These are phyloP conservation scores for Penicillium cinerascens DNA, from an alignment of 495 filamentous ascomycete genomes.

Conservation along the genomic window DNA sequence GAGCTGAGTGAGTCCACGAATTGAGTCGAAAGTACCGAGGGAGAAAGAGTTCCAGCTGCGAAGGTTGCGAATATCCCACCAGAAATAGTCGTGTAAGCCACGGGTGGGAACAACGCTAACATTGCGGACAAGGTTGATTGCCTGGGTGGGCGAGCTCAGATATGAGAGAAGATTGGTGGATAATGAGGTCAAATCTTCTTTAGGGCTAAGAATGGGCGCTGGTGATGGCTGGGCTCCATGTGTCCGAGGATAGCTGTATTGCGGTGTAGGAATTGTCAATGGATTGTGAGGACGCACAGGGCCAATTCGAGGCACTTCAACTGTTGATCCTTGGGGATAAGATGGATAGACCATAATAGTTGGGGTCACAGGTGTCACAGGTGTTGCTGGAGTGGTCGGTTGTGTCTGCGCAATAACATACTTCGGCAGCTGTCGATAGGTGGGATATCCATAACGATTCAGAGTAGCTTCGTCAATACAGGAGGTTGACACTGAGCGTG, in stretches of 20 bases:
- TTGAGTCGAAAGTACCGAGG: slow-evolving; percentile 63
- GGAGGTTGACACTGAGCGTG: slow-evolving; percentile 63
- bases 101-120: slow-evolving; percentile 67
- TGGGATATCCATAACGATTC: slow-evolving; percentile 71
- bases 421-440: slow-evolving; percentile 72
- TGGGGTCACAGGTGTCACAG: slow-evolving; percentile 42
- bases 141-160: slow-evolving; percentile 73
- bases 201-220: slow-evolving; percentile 37
- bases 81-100: slow-evolving; percentile 75
- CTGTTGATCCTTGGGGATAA: slow-evolving; percentile 20
- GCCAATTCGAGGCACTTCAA: slow-evolving; percentile 18
- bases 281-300: slow-evolving; percentile 35
- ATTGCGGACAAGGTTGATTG: slow-evolving; percentile 76
- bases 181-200: slow-evolving; percentile 32
- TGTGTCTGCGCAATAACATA: slow-evolving; percentile 54
- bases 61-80: slow-evolving; percentile 91
- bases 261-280: slow-evolving; percentile 36
- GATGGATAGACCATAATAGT: slow-evolving; percentile 42
- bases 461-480: slow-evolving; percentile 64
- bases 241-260: slow-evolving; percentile 40
- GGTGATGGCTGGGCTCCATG: slow-evolving; percentile 49
- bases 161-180: slow-evolving; percentile 74
- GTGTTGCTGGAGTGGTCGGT: slow-evolving; percentile 46
- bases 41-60: slow-evolving; percentile 78
- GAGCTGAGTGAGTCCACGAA: slow-evolving; percentile 69